phyloP scores from a whole-genome alignment of 2,329 filamentous ascomycete genomes.

The Phialophora expanda region DNA sequence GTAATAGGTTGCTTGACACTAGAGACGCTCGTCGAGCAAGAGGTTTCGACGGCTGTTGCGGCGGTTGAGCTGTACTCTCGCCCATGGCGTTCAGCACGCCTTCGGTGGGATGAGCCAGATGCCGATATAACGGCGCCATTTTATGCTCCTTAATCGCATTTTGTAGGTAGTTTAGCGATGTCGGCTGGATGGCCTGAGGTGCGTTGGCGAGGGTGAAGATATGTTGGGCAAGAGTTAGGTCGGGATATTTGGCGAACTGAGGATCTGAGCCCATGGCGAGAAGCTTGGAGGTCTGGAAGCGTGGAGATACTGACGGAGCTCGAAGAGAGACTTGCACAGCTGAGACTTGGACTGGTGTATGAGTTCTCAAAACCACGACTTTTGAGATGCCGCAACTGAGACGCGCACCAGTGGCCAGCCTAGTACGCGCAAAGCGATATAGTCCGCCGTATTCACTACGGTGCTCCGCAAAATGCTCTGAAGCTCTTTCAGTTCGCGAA shows the following conservation, averaged over 20 bases:
- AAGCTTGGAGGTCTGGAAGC: neutral
- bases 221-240: constrained; percentile 68
- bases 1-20: constrained; percentile 75
- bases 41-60: constrained; percentile 46
- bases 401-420: constrained; percentile 25
- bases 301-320: neutral
- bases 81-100: constrained; percentile 79
- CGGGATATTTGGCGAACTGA: constrained; percentile 68
- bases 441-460: constrained; percentile 8
- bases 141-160: constrained; percentile 67
- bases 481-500: neutral
- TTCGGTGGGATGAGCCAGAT: constrained; percentile 69
- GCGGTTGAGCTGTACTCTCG: constrained; percentile 62
- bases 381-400: constrained; percentile 10
- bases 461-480: neutral
- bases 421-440: neutral
- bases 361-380: neutral
- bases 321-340: neutral
- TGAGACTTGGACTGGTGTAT: neutral
- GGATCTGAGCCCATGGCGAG: constrained; percentile 63
- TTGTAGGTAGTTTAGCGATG: constrained; percentile 65
- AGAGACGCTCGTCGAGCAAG: constrained; percentile 65
- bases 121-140: constrained; percentile 70
- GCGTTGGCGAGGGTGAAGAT: constrained; percentile 71
- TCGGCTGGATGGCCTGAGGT: constrained; percentile 58